Conservation (phyloP, 768 basidiomycete species). For the Pleurotus salmoneostramineus region DNA sequence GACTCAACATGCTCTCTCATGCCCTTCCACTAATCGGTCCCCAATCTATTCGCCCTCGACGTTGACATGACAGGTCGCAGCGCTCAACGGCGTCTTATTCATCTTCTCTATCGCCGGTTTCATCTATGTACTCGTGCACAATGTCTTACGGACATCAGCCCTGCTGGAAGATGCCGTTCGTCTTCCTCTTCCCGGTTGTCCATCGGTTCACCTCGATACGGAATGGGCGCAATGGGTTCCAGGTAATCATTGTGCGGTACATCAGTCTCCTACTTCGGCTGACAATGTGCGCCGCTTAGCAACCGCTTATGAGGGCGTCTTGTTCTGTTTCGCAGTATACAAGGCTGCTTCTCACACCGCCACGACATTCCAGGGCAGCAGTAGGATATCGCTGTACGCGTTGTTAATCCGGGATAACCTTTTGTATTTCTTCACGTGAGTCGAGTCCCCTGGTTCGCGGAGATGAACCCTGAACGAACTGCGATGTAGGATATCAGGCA, state of each 20-base stretch:
- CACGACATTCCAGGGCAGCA: constrained; percentile 18
- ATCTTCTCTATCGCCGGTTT: constrained; percentile 34
- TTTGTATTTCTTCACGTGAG: constrained; percentile 39
- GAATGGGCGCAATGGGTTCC: constrained; percentile 41
- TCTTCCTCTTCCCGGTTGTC: constrained; percentile 37
- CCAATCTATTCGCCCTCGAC: not conserved
- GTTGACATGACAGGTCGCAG: constrained; percentile 23
- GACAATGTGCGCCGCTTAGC: constrained; percentile 14
- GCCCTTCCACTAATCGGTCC: not conserved
- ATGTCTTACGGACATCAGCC: constrained; percentile 26
- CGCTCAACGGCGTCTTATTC: constrained; percentile 36
- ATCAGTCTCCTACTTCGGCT: not conserved
- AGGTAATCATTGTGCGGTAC: constrained; percentile 8
- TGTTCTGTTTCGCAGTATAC: constrained; percentile 36
- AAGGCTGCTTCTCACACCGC: constrained; percentile 26
- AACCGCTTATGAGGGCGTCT: constrained; percentile 34
- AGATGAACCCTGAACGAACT: not conserved
- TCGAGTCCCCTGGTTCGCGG: not conserved
- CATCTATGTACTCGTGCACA: constrained; percentile 34
- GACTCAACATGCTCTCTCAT: not conserved
- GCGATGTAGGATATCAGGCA: constrained; percentile 25
- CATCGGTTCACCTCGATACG: constrained; percentile 33
- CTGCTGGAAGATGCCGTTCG: constrained; percentile 30
- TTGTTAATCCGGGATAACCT: constrained; percentile 39
- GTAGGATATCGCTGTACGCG: constrained; percentile 23